Conservation (phyloP, 306 rosid species). For the Mimosa bimucronata region DNA sequence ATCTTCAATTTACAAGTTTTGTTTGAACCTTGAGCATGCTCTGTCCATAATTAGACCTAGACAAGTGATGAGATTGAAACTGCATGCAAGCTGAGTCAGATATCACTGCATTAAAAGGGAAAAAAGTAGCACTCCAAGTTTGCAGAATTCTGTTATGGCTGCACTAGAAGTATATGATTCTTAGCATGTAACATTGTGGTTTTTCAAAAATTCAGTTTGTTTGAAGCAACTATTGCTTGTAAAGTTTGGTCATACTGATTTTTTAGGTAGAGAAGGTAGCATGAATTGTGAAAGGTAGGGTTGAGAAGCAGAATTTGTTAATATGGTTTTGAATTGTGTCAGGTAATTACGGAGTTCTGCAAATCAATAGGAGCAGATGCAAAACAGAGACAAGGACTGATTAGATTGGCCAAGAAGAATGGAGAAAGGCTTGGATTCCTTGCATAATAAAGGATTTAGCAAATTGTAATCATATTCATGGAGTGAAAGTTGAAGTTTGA, state of each 20-base stretch:
- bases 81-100: neutral
- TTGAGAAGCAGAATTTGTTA: neutral
- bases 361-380: conserved; percentile 97
- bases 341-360: conserved; percentile 98
- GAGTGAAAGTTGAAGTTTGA: conserved; percentile 43
- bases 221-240: conserved; percentile 11
- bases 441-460: conserved; percentile 55
- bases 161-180: neutral
- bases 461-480: conserved; percentile 45
- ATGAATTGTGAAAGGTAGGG: neutral
- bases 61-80: neutral
- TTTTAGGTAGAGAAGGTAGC: conserved; percentile 4
- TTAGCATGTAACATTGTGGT: conserved; percentile 8
- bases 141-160: neutral
- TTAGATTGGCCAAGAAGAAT: conserved; percentile 96
- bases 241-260: neutral
- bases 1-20: neutral
- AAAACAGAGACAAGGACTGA: conserved; percentile 96
- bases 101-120: neutral
- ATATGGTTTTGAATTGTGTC: conserved; percentile 30
- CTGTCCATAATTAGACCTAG: neutral
- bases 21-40: neutral
- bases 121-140: neutral
- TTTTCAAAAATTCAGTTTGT: conserved; percentile 14
- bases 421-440: conserved; percentile 98